These are phyloP conservation scores for Metschnikowia koreensis DNA, from an alignment of 805 yeast genomes.

Conservation along the genomic window DNA sequence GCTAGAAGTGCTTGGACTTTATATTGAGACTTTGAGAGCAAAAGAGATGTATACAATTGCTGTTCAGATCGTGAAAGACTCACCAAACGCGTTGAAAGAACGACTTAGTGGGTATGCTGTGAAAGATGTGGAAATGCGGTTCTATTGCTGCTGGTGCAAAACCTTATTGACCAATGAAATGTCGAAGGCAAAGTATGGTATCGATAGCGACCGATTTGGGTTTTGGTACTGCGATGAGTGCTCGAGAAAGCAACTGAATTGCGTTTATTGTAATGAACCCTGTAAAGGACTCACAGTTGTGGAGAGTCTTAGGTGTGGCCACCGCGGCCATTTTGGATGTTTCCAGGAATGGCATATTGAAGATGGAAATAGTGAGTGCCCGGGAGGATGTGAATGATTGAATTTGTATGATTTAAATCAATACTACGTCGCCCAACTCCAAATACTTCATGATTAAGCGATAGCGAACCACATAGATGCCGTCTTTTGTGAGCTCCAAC, in stretches of 20 bases:
- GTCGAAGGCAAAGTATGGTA: slow-evolving; percentile 39
- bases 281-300: slow-evolving; percentile 67
- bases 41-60: slow-evolving; percentile 55
- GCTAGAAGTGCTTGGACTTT: slow-evolving; percentile 56
- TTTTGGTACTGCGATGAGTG: slow-evolving; percentile 87
- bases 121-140: slow-evolving; percentile 36
- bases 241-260: slow-evolving; percentile 55
- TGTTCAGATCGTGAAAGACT: slow-evolving; percentile 50
- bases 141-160: slow-evolving; percentile 62
- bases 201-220: slow-evolving; percentile 46
- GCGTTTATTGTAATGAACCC: slow-evolving; percentile 76
- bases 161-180: slow-evolving; percentile 58
- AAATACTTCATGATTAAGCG: slow-evolving; percentile 35
- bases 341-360: slow-evolving; percentile 72
- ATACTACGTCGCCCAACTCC: slow-evolving; percentile 36
- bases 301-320: slow-evolving; percentile 71
- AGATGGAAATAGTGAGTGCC: slow-evolving; percentile 68
- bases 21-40: slow-evolving; percentile 53
- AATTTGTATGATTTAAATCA: slow-evolving; percentile 24
- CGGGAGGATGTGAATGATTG: slow-evolving; percentile 57
- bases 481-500: slow-evolving; percentile 44
- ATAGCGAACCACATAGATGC: slow-evolving; percentile 75
- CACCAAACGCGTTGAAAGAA: slow-evolving; percentile 30
- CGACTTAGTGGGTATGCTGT: slow-evolving; percentile 33
- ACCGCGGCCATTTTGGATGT: slow-evolving; percentile 82